These are phyloP conservation scores for Exobasidium cylindrosporum DNA, from an alignment of 1,284 basidiomycete genomes.

Conservation along the genomic window DNA sequence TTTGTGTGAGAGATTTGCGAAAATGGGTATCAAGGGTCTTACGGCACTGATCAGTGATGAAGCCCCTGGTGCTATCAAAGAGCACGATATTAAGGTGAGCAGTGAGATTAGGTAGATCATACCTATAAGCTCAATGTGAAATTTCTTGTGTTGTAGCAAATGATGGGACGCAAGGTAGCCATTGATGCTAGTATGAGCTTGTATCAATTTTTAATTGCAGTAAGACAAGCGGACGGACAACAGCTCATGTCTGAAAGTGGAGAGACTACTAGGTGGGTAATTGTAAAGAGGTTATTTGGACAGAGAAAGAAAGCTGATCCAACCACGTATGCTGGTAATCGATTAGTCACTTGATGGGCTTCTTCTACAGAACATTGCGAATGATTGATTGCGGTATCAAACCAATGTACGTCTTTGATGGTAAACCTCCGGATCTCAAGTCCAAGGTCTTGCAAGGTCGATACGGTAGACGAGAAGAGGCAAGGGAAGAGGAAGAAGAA, in stretches of 20 bases:
- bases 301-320: background rate
- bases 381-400: constrained; percentile 99
- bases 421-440: constrained; percentile 95
- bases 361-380: constrained; percentile 79
- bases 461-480: constrained; percentile 83
- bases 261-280: constrained; percentile 63
- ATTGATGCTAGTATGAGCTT: constrained; percentile 68
- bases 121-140: background rate
- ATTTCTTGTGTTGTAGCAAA: constrained; percentile 53
- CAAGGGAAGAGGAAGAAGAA: constrained; percentile 89
- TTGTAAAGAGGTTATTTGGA: background rate
- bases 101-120: background rate
- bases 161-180: constrained; percentile 88
- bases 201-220: constrained; percentile 92
- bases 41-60: constrained; percentile 81
- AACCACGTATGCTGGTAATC: constrained; percentile 4
- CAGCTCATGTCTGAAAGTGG: constrained; percentile 93
- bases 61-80: constrained; percentile 79
- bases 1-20: too few relatives aligned
- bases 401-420: constrained; percentile 96
- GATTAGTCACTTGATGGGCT: constrained; percentile 86
- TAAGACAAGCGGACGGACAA: constrained; percentile 92
- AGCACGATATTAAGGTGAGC: constrained; percentile 87
- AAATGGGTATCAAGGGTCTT: constrained; percentile 63
- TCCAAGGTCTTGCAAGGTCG: constrained; percentile 93